Conservation (phyloP, 2,329 filamentous ascomycete species). For the Fusarium nematophilum region DNA sequence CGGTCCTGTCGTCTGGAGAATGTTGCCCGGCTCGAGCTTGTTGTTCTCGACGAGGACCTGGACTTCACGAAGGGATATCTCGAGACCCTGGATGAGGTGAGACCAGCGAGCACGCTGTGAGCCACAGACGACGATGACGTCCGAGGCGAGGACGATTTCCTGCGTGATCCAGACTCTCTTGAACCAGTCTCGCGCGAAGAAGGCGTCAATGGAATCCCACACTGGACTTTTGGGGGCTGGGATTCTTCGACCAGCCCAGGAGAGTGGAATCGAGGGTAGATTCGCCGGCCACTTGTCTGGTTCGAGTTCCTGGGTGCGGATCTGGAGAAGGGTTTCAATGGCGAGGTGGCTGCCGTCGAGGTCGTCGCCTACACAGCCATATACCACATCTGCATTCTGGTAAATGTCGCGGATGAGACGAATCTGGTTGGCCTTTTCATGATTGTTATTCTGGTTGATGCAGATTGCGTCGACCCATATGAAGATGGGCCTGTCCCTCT, state of each 20-base stretch:
- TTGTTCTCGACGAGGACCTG: neutral
- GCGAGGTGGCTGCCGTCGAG: too few relatives aligned
- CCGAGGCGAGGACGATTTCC: neutral
- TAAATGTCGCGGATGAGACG: neutral
- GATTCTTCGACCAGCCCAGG: neutral
- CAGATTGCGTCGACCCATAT: neutral
- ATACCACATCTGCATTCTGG: too few relatives aligned
- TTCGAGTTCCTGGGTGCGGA: too few relatives aligned
- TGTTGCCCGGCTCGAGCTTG: too few relatives aligned
- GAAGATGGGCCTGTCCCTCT: neutral
- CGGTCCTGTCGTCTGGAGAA: too few relatives aligned
- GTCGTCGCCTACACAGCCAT: too few relatives aligned
- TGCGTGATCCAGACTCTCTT: neutral
- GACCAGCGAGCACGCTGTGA: neutral
- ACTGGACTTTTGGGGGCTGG: too few relatives aligned
- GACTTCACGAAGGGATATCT: accelerated
- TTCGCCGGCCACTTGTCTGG: neutral
- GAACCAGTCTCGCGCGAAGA: neutral
- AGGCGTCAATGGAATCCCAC: neutral
- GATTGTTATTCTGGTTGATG: neutral
- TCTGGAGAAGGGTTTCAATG: too few relatives aligned
- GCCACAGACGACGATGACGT: neutral
- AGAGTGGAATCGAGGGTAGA: too few relatives aligned
- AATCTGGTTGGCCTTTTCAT: neutral
- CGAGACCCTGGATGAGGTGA: neutral